Base-by-base conservation (phyloP, 345 rosid genomes). In the Populus simonii region DNA sequence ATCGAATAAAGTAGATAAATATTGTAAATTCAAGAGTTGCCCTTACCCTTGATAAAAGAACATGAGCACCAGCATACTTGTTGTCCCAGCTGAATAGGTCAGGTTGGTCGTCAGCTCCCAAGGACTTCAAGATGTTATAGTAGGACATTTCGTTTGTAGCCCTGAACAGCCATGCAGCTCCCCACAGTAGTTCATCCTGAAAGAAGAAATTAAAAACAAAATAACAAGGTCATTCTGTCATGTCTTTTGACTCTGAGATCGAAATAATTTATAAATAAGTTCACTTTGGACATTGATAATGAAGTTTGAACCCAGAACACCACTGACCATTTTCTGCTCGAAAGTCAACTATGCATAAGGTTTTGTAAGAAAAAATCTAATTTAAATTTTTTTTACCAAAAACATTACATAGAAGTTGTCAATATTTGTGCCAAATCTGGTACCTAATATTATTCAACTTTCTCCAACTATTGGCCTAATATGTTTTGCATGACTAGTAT, bases 31-130 rank as follows among this genome's bases (percentile, higher is more conserved):
- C 2, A 70, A 49, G 23, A 23, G n/a, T 2, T 3, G 11, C 8
- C 35, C 77, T 71, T 75, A 93, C 97, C 90, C 95, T 86, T 2
- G 97, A 82, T 1, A 94, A 84, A 66, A 94, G 92, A 74, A 94
- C 93, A 72, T 90, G 85, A 75, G 93, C 95, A n/a, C 98, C 97
- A 8, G 97, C 97, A 74, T 87, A 88, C 74, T 94, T 93, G 74
- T 94, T 90, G 87, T 94, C 97, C 98, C 98, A 94, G 84, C 98
- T 93, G 83, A 94, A 94, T 29, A 90, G 70, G 75, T 94, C 97
- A 2, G 97, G 91, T 31, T 89, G 88, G 31, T 93, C 97, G 82
- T 89, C 91, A 68, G 88, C 91, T 71, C 97, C 97, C 38, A 92
- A 39, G 1, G 97, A 87, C 74, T 89, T 90, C 41, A 94, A 57